Conservation (phyloP, 345 rosid genomes). For the Raphanus sativus region DNA sequence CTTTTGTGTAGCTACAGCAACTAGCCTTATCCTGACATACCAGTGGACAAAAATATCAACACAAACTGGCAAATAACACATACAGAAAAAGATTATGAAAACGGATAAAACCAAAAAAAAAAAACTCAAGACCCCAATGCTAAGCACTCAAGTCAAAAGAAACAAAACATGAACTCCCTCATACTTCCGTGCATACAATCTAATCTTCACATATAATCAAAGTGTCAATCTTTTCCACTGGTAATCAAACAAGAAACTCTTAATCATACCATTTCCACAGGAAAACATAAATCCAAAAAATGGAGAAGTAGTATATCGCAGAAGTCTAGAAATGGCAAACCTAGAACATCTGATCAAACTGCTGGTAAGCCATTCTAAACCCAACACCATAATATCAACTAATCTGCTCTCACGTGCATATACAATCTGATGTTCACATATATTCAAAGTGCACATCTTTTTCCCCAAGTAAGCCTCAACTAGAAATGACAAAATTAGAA, state of each 20-base stretch:
- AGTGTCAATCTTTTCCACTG: not conserved
- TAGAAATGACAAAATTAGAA: not conserved
- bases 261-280: not conserved
- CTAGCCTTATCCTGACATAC: slow-evolving; percentile 71
- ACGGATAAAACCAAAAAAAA: not conserved
- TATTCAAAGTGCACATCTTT: not conserved
- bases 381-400: not conserved
- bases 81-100: not conserved
- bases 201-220: not conserved
- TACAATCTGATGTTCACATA: not conserved
- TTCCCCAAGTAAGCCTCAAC: not conserved
- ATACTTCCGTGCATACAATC: not conserved
- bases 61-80: not conserved
- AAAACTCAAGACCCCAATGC: not conserved
- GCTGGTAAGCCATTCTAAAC: slow-evolving; percentile 7
- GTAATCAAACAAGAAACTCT: not conserved
- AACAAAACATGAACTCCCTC: slow-evolving; percentile 3
- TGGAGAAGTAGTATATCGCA: not conserved
- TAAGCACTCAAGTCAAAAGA: not conserved
- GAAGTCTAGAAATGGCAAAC: not conserved
- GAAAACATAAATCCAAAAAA: not conserved
- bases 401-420: not conserved
- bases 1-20: slow-evolving; percentile 96
- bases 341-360: not conserved
- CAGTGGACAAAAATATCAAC: slow-evolving; percentile 2